Conservation (phyloP, 2,329 filamentous ascomycete species). For the Scedosporium dehoogii region DNA sequence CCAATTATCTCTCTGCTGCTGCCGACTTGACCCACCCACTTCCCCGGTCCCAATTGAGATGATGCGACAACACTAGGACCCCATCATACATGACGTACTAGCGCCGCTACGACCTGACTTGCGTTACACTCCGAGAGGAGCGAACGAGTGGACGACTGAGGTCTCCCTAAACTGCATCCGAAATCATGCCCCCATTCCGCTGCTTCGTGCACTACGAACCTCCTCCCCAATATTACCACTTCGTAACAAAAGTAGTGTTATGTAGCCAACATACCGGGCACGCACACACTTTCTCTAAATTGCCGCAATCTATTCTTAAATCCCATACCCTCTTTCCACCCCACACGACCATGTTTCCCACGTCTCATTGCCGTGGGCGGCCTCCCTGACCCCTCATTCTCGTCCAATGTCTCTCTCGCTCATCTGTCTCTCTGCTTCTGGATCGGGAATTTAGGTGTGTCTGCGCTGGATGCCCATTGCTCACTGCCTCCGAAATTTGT, state of each 20-base stretch:
- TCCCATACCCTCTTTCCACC: not conserved
- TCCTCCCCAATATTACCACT: too few relatives aligned
- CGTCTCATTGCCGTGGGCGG: constrained; percentile 1
- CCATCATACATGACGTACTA: not conserved
- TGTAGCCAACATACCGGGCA: not conserved
- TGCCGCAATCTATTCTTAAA: constrained; percentile 2
- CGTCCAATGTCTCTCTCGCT: not conserved
- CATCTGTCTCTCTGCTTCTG: too few relatives aligned
- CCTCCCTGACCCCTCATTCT: not conserved
- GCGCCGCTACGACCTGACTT: not conserved
- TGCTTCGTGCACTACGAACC: too few relatives aligned
- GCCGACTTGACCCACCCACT: not conserved
- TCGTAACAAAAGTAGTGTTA: not conserved
- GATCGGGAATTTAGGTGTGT: too few relatives aligned
- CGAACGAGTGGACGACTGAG: not conserved
- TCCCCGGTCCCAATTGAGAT: not conserved
- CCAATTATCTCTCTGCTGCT: not conserved
- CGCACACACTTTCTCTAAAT: not conserved
- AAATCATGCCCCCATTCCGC: not conserved
- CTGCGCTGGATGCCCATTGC: too few relatives aligned
- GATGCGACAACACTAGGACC: not conserved
- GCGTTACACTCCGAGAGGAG: too few relatives aligned
- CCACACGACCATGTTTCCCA: not conserved
- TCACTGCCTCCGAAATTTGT: too few relatives aligned
- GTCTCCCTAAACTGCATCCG: not conserved